A percentile compares a stretch with the other conserved stretches of the same genome.
phyloP scores from a whole-genome alignment of 1,139 yeast genomes.

The Hanseniaspora gamundiae region DNA sequence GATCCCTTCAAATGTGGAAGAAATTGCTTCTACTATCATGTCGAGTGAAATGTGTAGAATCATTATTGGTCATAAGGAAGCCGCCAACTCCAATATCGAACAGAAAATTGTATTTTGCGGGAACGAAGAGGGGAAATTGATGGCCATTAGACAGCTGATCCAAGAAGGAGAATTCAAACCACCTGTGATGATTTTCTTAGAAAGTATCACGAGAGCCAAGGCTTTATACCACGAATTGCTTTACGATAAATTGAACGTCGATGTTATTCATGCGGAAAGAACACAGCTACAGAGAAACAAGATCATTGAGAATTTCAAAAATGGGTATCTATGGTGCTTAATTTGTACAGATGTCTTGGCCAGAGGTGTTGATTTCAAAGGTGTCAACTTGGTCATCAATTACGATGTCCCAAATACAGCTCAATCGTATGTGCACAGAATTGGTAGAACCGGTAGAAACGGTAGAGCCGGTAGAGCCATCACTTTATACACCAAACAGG shows the following conservation, averaged over 20 bases:
- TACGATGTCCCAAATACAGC: conserved; percentile 94
- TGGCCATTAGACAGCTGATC: conserved; percentile 83
- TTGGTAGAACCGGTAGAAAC: conserved; percentile 98
- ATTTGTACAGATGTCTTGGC: conserved; percentile 94
- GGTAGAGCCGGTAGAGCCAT: conserved; percentile 79
- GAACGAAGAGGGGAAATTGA: conserved; percentile 83
- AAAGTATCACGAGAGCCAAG: conserved; percentile 86
- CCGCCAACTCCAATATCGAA: conserved; percentile 74
- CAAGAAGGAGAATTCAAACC: conserved; percentile 81
- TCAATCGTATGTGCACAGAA: conserved; percentile 92
- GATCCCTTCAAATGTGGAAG: conserved; percentile 87
- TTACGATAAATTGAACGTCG: conserved; percentile 85
- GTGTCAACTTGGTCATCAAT: conserved; percentile 86
- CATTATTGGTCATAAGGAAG: conserved; percentile 88
- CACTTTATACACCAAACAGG: conserved; percentile 89
- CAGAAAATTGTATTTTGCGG: conserved; percentile 77
- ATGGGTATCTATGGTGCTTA: conserved; percentile 90
- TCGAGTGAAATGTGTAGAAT: conserved; percentile 63
- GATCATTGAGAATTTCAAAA: conserved; percentile 70
- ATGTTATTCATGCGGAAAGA: conserved; percentile 91
- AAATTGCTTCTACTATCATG: conserved; percentile 78
- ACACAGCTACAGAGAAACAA: conserved; percentile 82
- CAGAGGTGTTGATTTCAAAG: conserved; percentile 95
- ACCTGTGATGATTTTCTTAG: conserved; percentile 85
- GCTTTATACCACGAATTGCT: conserved; percentile 86